Evolutionary conservation across 2,329 filamentous ascomycete genomes (phyloP).

Genomic region (Colletotrichum orchidophilum): DNA sequence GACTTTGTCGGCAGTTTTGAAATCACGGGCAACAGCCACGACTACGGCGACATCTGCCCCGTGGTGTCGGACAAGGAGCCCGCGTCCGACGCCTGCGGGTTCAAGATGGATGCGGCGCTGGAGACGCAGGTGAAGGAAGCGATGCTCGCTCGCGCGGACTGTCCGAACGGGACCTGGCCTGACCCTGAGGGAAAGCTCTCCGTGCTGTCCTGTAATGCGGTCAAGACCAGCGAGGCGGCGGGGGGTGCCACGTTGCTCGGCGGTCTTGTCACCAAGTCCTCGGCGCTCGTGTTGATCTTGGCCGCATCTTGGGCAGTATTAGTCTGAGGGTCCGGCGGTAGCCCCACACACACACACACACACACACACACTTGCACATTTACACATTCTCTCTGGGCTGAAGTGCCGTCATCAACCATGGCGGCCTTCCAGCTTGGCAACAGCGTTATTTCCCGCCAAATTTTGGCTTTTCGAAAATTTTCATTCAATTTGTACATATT

Average conservation of each 20-base stretch:
- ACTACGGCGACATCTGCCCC: neutral
- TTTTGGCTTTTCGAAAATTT: neutral
- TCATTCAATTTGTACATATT: neutral
- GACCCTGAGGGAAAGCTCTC: neutral
- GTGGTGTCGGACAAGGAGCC: neutral
- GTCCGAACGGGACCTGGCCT: neutral
- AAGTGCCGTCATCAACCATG: neutral
- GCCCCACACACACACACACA: neutral
- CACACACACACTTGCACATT: too few species aligned
- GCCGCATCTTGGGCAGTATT: conserved; percentile 1
- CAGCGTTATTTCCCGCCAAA: neutral
- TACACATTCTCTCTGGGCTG: neutral
- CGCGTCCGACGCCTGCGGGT: neutral
- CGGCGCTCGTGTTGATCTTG: conserved; percentile 14
- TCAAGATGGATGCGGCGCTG: conserved; percentile 1
- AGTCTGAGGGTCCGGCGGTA: neutral
- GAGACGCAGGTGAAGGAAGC: neutral
- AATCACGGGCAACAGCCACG: neutral
- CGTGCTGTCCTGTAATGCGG: neutral
- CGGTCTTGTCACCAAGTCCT: neutral
- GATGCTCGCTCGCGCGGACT: conserved; percentile 4
- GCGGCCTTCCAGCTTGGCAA: neutral
- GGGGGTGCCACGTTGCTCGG: neutral
- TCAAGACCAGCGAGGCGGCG: neutral
- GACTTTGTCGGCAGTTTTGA: neutral